These are phyloP conservation scores for Paramecium bursaria DNA, from an alignment of 73 alveolate genomes.

Conservation along the genomic window DNA sequence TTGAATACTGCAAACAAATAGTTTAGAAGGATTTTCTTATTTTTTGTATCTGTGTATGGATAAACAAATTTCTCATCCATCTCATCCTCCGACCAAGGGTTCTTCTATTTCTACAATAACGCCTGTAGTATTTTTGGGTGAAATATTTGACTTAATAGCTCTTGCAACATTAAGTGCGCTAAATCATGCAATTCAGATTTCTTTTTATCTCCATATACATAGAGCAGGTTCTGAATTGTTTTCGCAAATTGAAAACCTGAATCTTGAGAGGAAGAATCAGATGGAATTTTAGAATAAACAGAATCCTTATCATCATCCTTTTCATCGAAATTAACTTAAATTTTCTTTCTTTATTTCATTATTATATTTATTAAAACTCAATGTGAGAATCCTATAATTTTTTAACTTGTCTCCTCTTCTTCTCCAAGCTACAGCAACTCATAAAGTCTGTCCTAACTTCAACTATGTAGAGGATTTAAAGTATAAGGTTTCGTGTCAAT, in stretches of 20 bases:
- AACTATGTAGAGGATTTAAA: no score
- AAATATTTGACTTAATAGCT: constrained; percentile 14
- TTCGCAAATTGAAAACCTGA: background rate
- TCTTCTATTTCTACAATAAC: background rate
- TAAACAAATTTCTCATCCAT: background rate
- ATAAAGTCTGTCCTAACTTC: no score
- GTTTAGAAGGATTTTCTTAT: background rate
- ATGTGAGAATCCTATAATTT: no score
- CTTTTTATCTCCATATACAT: constrained; percentile 47
- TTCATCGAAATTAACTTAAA: no score
- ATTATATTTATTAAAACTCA: no score
- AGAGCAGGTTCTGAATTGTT: constrained; percentile 43
- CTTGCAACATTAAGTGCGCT: constrained; percentile 3
- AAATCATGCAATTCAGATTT: constrained; percentile 2
- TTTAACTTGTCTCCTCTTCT: no score
- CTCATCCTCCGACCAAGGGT: background rate
- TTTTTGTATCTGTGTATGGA: background rate
- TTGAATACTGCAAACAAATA: constrained; percentile 24
- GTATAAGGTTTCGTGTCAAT: no score
- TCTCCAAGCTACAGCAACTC: no score
- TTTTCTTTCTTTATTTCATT: no score
- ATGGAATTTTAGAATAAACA: no score
- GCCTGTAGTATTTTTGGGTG: background rate
- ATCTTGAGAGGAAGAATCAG: no score
- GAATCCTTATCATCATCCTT: no score